Evolutionary conservation across 139 green algal genomes (phyloP).

Genomic region (Volvox africanus): DNA sequence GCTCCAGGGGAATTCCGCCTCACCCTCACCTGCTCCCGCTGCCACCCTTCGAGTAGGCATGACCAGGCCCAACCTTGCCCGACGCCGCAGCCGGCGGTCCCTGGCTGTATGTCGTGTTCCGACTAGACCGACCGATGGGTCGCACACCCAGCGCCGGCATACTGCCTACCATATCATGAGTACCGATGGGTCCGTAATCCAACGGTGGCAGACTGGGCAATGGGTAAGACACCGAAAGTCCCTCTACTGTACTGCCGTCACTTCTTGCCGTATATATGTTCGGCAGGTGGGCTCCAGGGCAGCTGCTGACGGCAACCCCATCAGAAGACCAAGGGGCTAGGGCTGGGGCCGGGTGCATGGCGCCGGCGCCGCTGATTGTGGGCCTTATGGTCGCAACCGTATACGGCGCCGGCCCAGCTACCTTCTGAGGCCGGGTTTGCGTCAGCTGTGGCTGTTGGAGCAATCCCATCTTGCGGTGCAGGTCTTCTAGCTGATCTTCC

Average conservation of each 20-base stretch:
- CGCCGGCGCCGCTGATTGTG: neutral
- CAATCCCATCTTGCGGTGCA: neutral
- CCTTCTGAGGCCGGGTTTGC: neutral
- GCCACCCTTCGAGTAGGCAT: neutral
- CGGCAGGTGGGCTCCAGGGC: too few relatives aligned
- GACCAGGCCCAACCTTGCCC: neutral
- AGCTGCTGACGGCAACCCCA: too few relatives aligned
- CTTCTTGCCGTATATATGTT: neutral
- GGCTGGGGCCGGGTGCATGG: neutral
- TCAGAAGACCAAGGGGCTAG: too few relatives aligned
- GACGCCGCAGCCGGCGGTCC: neutral
- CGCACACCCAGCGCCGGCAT: neutral
- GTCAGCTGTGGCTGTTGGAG: neutral
- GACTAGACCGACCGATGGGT: neutral
- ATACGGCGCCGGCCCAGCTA: neutral
- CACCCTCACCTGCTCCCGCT: neutral
- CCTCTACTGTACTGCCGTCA: neutral
- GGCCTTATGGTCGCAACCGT: neutral
- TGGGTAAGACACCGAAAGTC: neutral
- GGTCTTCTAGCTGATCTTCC: slow-evolving; percentile 3
- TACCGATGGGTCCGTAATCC: neutral
- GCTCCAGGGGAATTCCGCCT: too few relatives aligned
- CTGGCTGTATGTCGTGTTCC: neutral
- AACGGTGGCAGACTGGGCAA: neutral
- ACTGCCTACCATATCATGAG: neutral